Percentiles rank a stretch among this genome's conserved stretches.
Evolutionary conservation across 805 yeast genomes (phyloP).

Genomic region (Tanozyma kutaoensis): DNA sequence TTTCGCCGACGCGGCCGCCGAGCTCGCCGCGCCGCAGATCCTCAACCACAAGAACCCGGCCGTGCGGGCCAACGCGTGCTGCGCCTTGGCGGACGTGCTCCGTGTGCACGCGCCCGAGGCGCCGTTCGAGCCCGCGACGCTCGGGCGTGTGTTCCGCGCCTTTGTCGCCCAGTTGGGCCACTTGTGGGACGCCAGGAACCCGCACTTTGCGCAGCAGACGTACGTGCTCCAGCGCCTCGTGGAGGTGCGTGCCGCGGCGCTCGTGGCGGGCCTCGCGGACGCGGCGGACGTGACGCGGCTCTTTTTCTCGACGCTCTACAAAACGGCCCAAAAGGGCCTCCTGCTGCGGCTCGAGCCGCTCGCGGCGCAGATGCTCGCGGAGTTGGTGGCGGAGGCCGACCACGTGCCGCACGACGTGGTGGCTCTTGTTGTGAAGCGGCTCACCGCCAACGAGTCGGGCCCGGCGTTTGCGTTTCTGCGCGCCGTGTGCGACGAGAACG

Average conservation of each 20-base stretch:
- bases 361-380: conserved; percentile 60
- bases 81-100: conserved; percentile 64
- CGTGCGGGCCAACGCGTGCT: conserved; percentile 55
- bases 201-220: conserved; percentile 49
- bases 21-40: conserved; percentile 45
- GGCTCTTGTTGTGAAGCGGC: conserved; percentile 52
- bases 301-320: conserved; percentile 53
- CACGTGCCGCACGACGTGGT: conserved; percentile 47
- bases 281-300: conserved; percentile 38
- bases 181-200: conserved; percentile 39
- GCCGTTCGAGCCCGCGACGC: conserved; percentile 56
- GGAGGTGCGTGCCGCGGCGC: conserved; percentile 61
- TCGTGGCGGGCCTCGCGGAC: conserved; percentile 63
- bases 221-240: conserved; percentile 56
- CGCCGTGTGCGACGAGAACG: conserved; percentile 53
- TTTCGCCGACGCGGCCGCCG: conserved; percentile 28
- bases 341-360: conserved; percentile 44
- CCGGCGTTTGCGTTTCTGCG: conserved; percentile 38
- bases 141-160: conserved; percentile 52
- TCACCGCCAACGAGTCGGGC: conserved; percentile 4
- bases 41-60: conserved; percentile 51
- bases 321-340: conserved; percentile 29
- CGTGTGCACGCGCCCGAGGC: conserved; percentile 84
- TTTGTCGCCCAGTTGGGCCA: conserved; percentile 50
- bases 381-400: conserved; percentile 60